These are phyloP conservation scores for Warburgia ugandensis DNA, from an alignment of 164 flowering plant genomes.

Conservation along the genomic window DNA sequence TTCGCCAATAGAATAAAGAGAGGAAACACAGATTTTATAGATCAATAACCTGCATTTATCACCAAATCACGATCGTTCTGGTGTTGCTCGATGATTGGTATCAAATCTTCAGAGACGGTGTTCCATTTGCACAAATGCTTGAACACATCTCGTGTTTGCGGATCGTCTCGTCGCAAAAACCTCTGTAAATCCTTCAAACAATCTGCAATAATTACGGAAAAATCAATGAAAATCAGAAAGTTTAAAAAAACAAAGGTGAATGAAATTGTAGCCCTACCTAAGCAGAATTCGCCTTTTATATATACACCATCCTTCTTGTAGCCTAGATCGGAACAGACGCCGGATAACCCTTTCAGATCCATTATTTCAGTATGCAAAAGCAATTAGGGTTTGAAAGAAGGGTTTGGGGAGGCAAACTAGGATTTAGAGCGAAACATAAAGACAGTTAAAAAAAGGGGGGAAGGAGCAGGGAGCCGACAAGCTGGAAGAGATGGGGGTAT, in stretches of 20 bases:
- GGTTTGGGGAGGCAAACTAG: too few relatives aligned
- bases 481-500: too few relatives aligned
- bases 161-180: conserved; percentile 85
- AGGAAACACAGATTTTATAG: not conserved
- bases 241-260: not conserved
- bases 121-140: conserved; percentile 94
- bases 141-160: conserved; percentile 73
- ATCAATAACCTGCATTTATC: conserved; percentile 53
- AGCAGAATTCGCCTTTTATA: conserved; percentile 44
- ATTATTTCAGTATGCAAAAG: conserved; percentile 9
- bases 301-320: conserved; percentile 53
- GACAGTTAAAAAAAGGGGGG: too few relatives aligned
- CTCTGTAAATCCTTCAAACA: conserved; percentile 88
- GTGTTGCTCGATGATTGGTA: conserved; percentile 69
- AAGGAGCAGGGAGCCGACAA: too few relatives aligned
- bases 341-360: conserved; percentile 59
- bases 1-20: not conserved
- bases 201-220: conserved; percentile 33
- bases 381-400: too few relatives aligned
- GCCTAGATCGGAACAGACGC: conserved; percentile 69
- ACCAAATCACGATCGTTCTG: conserved; percentile 66
- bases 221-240: not conserved
- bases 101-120: conserved; percentile 56
- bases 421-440: too few relatives aligned
- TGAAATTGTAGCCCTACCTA: conserved; percentile 33